These are phyloP conservation scores for Cladosporium cucumerinum DNA, from an alignment of 2,329 filamentous ascomycete genomes.

Conservation along the genomic window DNA sequence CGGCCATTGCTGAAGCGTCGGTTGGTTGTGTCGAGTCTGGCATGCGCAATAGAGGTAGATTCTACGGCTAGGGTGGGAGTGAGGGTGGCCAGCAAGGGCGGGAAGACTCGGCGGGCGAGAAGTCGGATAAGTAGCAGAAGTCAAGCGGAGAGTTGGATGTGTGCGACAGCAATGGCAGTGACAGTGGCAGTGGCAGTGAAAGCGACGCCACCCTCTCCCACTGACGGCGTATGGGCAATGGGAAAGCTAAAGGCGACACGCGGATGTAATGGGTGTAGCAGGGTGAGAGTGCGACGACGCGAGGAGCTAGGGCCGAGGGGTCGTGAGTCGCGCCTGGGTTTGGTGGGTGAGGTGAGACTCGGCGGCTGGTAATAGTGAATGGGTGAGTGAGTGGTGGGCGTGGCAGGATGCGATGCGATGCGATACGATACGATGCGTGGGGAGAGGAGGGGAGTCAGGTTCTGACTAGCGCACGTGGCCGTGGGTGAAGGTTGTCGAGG, in stretches of 20 bases:
- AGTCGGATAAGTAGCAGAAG: background rate
- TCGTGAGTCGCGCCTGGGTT: background rate
- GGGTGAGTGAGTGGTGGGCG: background rate
- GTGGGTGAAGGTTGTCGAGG: background rate
- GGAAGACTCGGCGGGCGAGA: background rate
- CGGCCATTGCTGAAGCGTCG: constrained; percentile 4
- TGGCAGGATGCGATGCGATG: background rate
- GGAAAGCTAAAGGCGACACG: background rate
- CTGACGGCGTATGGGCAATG: background rate
- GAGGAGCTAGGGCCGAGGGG: constrained; percentile 7
- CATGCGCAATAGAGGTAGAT: background rate
- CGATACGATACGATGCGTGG: background rate
- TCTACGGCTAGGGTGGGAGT: background rate
- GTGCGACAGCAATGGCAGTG: background rate
- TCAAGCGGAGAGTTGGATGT: background rate
- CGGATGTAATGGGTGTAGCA: background rate
- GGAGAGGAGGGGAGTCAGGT: background rate
- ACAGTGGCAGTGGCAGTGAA: background rate
- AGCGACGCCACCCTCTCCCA: background rate
- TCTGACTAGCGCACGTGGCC: background rate
- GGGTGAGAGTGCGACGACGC: background rate
- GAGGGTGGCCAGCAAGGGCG: background rate
- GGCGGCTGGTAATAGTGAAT: background rate
- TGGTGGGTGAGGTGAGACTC: constrained; percentile 2
- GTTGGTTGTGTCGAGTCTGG: background rate